Evolutionary conservation across 2,329 filamentous ascomycete genomes (phyloP).

Genomic region (Cladorrhinum sp.): DNA sequence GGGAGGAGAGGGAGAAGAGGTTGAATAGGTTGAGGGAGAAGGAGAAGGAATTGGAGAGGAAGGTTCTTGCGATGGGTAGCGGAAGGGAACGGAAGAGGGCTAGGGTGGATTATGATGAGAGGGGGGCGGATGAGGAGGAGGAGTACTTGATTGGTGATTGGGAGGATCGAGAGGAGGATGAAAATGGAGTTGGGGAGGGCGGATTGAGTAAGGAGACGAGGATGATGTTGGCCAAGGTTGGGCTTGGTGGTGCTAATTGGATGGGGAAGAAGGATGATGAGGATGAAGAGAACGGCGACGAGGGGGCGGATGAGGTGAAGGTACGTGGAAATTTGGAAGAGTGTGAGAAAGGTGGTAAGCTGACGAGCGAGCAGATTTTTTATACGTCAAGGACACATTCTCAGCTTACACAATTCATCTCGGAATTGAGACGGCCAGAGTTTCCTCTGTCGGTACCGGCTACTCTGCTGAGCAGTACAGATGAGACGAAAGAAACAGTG

Average conservation of each 20-base stretch:
- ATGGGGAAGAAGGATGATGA: slow-evolving; percentile 26
- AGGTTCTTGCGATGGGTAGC: slow-evolving; percentile 45
- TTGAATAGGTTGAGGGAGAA: slow-evolving; percentile 64
- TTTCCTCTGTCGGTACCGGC: slow-evolving; percentile 68
- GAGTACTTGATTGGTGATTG: slow-evolving; percentile 72
- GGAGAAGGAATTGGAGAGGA: slow-evolving; percentile 56
- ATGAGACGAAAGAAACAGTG: slow-evolving; percentile 51
- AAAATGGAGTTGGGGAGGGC: slow-evolving; percentile 33
- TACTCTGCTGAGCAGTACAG: slow-evolving; percentile 27
- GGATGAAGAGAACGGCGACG: slow-evolving; percentile 38
- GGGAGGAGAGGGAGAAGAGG: slow-evolving; percentile 71
- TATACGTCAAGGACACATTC: slow-evolving; percentile 94
- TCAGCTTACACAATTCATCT: slow-evolving; percentile 82
- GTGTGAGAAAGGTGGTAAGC: not conserved
- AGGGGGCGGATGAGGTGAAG: slow-evolving; percentile 64
- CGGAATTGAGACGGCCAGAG: slow-evolving; percentile 73
- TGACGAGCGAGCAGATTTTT: slow-evolving; percentile 57
- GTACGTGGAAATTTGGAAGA: slow-evolving; percentile 33
- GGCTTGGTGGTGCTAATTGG: slow-evolving; percentile 38
- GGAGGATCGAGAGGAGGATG: slow-evolving; percentile 45
- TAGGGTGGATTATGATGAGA: slow-evolving; percentile 30
- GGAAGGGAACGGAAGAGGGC: slow-evolving; percentile 41
- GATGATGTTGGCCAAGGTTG: slow-evolving; percentile 67
- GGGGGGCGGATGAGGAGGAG: slow-evolving; percentile 51
- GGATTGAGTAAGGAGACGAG: slow-evolving; percentile 72